Conservation (phyloP, 176 grass and related monocot genomes). For the Alloteropsis semialata region DNA sequence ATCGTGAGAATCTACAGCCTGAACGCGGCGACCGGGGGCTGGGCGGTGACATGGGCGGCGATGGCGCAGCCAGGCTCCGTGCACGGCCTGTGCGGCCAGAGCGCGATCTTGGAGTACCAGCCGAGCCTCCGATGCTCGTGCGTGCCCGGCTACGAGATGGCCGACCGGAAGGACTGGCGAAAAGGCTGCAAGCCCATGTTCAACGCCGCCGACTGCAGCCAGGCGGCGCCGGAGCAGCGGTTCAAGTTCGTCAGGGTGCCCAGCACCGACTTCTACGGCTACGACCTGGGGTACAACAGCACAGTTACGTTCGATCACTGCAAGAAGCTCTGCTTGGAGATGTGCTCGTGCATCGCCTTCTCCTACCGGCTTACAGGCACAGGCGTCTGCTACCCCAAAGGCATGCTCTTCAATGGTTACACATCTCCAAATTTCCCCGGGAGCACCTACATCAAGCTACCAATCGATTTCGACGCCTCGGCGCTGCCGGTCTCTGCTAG, state of each 20-base stretch:
- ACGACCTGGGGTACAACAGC: conserved; percentile 1
- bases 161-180: conserved; percentile 33
- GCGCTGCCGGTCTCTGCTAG: not conserved
- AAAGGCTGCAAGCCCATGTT: conserved; percentile 46
- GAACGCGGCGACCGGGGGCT: conserved; percentile 26
- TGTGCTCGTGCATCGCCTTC: conserved; percentile 45
- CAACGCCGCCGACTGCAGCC: conserved; percentile 6
- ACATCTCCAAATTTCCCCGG: conserved; percentile 41
- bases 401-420: conserved; percentile 51
- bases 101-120: conserved; percentile 42
- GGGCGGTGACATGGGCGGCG: conserved; percentile 44
- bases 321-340: conserved; percentile 12
- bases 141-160: conserved; percentile 43
- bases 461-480: conserved; percentile 4
- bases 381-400: conserved; percentile 39
- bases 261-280: conserved; percentile 52
- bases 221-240: not conserved
- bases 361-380: conserved; percentile 8
- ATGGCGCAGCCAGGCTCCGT: conserved; percentile 20
- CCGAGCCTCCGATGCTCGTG: conserved; percentile 39
- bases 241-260: conserved; percentile 19
- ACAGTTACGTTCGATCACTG: conserved; percentile 32
- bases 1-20: conserved; percentile 59
- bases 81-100: conserved; percentile 61
- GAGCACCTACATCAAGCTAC: conserved; percentile 47